Conservation (phyloP, 176 grass and related monocot species). For the Oryza nivara region DNA sequence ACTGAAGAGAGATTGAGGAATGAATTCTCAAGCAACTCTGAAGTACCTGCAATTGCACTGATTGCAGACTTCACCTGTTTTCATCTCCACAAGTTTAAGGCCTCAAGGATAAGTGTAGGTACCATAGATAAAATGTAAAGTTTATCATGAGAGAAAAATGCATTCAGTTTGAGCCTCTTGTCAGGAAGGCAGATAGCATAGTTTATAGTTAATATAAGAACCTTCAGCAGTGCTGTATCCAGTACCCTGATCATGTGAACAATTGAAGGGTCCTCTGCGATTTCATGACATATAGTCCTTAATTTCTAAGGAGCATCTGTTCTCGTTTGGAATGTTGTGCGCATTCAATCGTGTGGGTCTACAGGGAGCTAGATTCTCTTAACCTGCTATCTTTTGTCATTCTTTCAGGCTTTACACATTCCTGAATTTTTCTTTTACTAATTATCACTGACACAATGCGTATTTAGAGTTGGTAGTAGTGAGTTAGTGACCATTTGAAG, state of each 20-base stretch:
- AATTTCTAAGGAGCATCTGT: neutral
- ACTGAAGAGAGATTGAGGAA: neutral
- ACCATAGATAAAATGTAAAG: neutral
- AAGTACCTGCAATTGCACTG: neutral
- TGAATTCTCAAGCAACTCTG: neutral
- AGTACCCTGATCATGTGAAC: neutral
- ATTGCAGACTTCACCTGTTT: conserved; percentile 3
- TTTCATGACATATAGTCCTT: neutral
- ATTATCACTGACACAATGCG: neutral
- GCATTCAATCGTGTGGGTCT: neutral
- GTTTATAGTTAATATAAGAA: neutral
- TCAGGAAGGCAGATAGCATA: neutral
- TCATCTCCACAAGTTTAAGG: neutral
- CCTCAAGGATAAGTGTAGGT: neutral
- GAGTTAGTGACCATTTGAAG: neutral
- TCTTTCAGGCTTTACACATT: neutral
- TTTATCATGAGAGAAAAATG: neutral
- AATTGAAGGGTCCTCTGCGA: neutral
- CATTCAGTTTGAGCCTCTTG: neutral
- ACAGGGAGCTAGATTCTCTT: conserved; percentile 30
- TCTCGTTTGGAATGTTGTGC: neutral
- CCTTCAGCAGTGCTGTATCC: neutral
- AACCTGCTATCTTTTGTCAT: neutral
- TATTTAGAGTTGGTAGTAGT: neutral
- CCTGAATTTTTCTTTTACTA: neutral